Evolutionary conservation across 176 grass and related monocot species (phyloP).

Genomic region (Rhynchospora tenuis): DNA sequence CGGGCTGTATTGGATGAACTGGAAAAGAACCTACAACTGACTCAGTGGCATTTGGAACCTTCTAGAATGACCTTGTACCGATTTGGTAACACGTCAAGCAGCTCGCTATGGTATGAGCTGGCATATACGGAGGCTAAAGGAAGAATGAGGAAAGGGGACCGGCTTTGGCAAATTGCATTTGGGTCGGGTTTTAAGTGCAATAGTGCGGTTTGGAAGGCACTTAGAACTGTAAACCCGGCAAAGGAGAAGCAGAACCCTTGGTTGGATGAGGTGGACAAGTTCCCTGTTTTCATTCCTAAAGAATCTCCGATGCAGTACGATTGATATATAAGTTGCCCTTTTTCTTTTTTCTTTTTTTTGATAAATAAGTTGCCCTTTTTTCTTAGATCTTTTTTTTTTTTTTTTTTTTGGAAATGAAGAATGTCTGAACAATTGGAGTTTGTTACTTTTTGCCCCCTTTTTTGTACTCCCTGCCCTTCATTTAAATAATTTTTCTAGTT

Average conservation of each 20-base stretch:
- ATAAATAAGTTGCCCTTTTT: not conserved
- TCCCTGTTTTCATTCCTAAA: constrained; percentile 26
- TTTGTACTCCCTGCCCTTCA: not conserved
- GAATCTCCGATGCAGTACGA: constrained; percentile 1
- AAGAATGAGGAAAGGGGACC: constrained; percentile 28
- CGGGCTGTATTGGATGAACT: constrained; percentile 33
- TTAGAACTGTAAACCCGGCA: constrained; percentile 21
- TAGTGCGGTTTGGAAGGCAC: constrained; percentile 42
- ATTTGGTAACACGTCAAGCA: constrained; percentile 39
- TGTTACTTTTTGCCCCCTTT: not conserved
- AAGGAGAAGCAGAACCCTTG: constrained; percentile 36
- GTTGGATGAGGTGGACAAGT: constrained; percentile 29
- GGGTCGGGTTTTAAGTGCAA: constrained; percentile 43
- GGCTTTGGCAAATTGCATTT: constrained; percentile 34
- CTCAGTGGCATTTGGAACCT: constrained; percentile 28
- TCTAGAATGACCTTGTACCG: constrained; percentile 34
- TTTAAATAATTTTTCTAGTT: not conserved
- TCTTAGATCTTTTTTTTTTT: not conserved
- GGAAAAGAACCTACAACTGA: constrained; percentile 32
- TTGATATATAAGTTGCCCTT: not conserved
- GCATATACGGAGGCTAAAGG: constrained; percentile 30
- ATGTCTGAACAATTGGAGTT: not conserved
- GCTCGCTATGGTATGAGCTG: constrained; percentile 40
- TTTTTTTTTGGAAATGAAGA: not conserved
- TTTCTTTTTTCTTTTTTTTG: not conserved